Evolutionary conservation across 257 asterid species (phyloP), one percentile per base, ranked within the genome.

Genomic region (Striga asiatica): DNA sequence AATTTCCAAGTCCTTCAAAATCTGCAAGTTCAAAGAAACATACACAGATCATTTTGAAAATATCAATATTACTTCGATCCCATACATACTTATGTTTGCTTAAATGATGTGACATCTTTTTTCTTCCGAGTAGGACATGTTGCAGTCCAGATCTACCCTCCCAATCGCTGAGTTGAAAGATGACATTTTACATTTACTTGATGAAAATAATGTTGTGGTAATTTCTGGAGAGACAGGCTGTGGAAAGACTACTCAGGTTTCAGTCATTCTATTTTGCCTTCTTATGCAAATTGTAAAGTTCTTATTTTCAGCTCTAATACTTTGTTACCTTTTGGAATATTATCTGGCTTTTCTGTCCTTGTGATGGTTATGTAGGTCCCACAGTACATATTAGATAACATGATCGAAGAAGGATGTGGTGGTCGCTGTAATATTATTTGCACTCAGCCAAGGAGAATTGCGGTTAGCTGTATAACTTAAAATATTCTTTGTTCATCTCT

Each of bases 361-460:
- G 39, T 73, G 45, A 43, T 66, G 60, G 31, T 69, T 66, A 58
- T 77, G 63, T 67, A 91, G 98, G 98, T 91, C 42, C 98, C 98
- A 49, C 98, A 91, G 61, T 87, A 80, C 67, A 84, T 91, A 76
- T 73, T 91, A 84, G 97, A 91, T 62, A 70, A 80, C 76, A 84
- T 91, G 98, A 84, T 91, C 41, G 95, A 87, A 72, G 83, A 85
- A 62, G 98, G 94, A 64, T 69, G 49, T 27, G 98, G 98, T 29
- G 95, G 88, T 53, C 55, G 65, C 48, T 91, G 96, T 74, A 91
- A 77, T 73, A 77, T 91, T 65, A 71, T 91, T 72, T 91, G 98
- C 76, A 91, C 98, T 25, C 98, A 91, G 73, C 98, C 98, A 8
- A 82, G 98, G 89, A 82, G 98, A 81, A 91, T 91, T 48, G 97